Evolutionary conservation across 495 filamentous ascomycete genomes (phyloP), one percentile per base, ranked within the genome.

Genomic region (Trichocladium uniseriatum): DNA sequence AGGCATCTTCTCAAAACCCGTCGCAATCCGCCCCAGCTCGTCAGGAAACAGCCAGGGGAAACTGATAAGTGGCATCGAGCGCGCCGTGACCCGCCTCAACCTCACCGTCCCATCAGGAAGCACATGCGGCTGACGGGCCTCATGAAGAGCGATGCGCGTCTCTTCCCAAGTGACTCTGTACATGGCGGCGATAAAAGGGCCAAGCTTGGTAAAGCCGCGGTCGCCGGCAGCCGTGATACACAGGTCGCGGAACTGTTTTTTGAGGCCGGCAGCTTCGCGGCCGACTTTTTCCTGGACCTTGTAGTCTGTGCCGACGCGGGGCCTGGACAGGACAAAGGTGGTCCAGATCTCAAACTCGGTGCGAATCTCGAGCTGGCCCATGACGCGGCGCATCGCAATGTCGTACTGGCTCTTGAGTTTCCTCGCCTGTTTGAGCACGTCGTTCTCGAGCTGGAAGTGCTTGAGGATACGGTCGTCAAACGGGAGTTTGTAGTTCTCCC

Each of bases 321-420:
- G 80, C 55, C 86, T 86, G 8, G 73, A 72, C 34, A 97, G 69
- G 3, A 90, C 79, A 59, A 95, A 97, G 2, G 82, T 80, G 0
- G 89, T 83, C 80, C 80, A 95, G 2, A 91, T 74, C 64, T 99
- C 94, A 44, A 95, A 96, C 58, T 99, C 92, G 11, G 86, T 95
- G 13, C 68, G 68, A 43, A 97, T 87, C 28, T 83, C 87, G 53
- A 89, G 81, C 56, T 95, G 88, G 1, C 83, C 82, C 84, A 95
- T 87, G 29, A 95, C 75, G 14, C 88, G 78, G 9, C 77, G 79
- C 59, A 97, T 76, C 0, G 79, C 78, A 19, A 71, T 71, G 61
- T 99, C 92, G 48, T 96, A 95, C 28, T 82, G 69, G 0, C 51
- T 59, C 58, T 97, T 99, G 36, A 94, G 63, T 6, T 72, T 64